These are phyloP conservation scores for Cyamopsis tetragonoloba DNA, from an alignment of 306 rosid genomes.

Conservation along the genomic window DNA sequence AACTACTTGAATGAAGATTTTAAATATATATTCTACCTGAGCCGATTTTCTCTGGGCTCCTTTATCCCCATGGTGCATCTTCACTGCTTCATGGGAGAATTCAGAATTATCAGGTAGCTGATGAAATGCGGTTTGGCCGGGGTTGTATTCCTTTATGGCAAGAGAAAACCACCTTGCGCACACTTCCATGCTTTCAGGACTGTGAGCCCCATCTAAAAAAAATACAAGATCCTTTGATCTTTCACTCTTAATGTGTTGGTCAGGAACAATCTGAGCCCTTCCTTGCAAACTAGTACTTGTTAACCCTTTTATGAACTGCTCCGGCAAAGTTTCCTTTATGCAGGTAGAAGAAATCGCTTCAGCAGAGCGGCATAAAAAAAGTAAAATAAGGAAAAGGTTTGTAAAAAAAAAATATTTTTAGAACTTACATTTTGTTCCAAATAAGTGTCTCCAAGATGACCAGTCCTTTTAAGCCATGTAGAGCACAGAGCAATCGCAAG, in stretches of 20 bases:
- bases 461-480: constrained; percentile 89
- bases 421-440: constrained; percentile 62
- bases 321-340: constrained; percentile 65
- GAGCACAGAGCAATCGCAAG: constrained; percentile 84
- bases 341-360: constrained; percentile 26
- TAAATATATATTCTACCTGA: constrained; percentile 53
- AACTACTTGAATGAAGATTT: not conserved
- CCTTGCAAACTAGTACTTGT: constrained; percentile 85
- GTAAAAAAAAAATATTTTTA: constrained; percentile 8
- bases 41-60: constrained; percentile 43
- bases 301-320: constrained; percentile 79
- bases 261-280: constrained; percentile 91
- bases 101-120: constrained; percentile 41
- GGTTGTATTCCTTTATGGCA: constrained; percentile 49
- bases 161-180: constrained; percentile 87
- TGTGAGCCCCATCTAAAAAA: constrained; percentile 95
- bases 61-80: constrained; percentile 30
- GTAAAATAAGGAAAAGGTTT: not conserved
- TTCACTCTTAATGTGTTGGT: constrained; percentile 45
- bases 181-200: constrained; percentile 93
- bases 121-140: constrained; percentile 28
- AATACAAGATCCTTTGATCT: constrained; percentile 59
- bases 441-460: constrained; percentile 45
- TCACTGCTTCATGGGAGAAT: constrained; percentile 41
- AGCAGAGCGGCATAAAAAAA: not conserved